Evolutionary conservation across 176 grass and related monocot genomes (phyloP), one percentile per base, ranked within the genome.

Genomic region (Pontederia crassipes): DNA sequence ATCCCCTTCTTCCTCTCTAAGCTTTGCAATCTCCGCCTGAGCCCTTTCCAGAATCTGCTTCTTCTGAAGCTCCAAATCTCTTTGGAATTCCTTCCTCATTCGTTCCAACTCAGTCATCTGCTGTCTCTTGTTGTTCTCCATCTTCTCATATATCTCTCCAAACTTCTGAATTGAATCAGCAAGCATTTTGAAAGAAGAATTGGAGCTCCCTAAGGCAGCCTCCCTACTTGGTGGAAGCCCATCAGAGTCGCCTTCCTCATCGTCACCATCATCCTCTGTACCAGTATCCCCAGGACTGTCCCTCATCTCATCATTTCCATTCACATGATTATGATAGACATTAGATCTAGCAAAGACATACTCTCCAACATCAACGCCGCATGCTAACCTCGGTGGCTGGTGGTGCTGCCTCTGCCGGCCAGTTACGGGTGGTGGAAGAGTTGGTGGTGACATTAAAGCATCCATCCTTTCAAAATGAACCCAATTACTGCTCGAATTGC

Each of bases 1-100:
- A 50, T 69, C 74, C 48, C 47, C 77, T 55, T 76, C 58, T 50
- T 78, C 83, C 61, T 81, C 64, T 26, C 48, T 66, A 8, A 87
- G 75, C 32, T 63, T 57, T 4, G 73, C 81, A 79, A 87, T 81
- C 72, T 90, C 83, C 1, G 48, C 46, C 53, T 78, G 65, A 8
- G 80, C 86, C 68, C 75, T 90, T 55, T 78, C 86, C 68, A 96
- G 67, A 82, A 90, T 87, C 69, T 87, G 79, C 72, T 70, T 87
- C 66, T 80, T 79, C 52, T 77, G 85, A 9, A 58, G 68, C 45
- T 90, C 83, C 35, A 87, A 72, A 5, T 90, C 86, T 46, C 74
- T 90, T 32, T 90, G 83, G 28, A 90, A 82, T 67, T 96, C 86
- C 75, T 11, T 87, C 68, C 83, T 71, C 78, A 96, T 85, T 17